Evolutionary conservation across 2,329 filamentous ascomycete species (phyloP), one percentile per base, ranked within the genome.

Genomic region (Diaporthe caulivora): DNA sequence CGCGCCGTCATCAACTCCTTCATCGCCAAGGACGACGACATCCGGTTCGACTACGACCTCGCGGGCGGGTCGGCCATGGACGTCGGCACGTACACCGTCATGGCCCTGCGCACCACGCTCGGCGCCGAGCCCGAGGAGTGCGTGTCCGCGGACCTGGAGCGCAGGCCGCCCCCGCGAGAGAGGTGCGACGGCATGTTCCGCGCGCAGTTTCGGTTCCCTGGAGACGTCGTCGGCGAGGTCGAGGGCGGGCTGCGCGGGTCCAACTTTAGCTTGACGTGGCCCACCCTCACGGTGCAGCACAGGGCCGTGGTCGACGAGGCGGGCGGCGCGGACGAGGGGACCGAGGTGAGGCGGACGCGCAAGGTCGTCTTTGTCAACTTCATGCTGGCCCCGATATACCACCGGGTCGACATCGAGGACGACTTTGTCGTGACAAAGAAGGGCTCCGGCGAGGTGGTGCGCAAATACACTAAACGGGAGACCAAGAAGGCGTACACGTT

Each of bases 21-120:
- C 29, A 18, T 79, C 0, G 78, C 86, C 29, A 62, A 72, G 1
- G 76, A 80, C 5, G 81, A 85, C 65, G 82, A 88, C 76, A 87
- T 88, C 73, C 80, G 84, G 4, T 88, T 83, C 75, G 75, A 80
- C 9, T 87, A 83, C 70, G 78, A 80, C 2, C 79, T 88, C 0
- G 80, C 82, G 1, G 86, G 86, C 13, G 86, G 85, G 24, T 79
- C 81, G 6, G 76, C 84, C 26, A 81, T 85, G 82, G 81, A 84
- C 75, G 76, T 84, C 51, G 83, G 86, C 1, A 84, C 81, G 18
- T 88, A 88, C 74, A 78, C 77, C 18, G 76, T 86, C 37, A 76
- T 82, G 17, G 76, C 79, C 24, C 69, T 88, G 34, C 81, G 86
- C 3, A 75, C 80, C 29, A 78, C 86, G n/a, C 83, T 85, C 60